phyloP scores from a whole-genome alignment of 2,329 filamentous ascomycete genomes.

The Colletotrichum sp. region DNA sequence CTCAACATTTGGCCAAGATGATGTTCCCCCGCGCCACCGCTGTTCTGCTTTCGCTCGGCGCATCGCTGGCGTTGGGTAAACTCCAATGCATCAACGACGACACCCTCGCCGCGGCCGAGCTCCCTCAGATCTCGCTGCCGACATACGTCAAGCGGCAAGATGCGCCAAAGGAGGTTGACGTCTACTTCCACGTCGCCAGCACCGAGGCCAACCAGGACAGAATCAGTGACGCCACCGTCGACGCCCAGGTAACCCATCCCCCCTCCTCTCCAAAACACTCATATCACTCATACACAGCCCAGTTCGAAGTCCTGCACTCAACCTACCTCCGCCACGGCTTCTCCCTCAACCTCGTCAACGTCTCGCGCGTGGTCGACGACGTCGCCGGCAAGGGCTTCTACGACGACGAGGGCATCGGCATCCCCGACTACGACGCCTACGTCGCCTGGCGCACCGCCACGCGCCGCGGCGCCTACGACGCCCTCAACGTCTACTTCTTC shows the following conservation, averaged over 20 bases:
- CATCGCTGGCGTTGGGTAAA: not conserved
- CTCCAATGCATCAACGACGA: constrained; percentile 12
- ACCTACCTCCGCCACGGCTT: constrained; percentile 12
- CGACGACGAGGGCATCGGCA: not conserved
- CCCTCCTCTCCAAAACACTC: not conserved
- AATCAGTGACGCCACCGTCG: not conserved
- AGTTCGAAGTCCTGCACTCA: constrained; percentile 15
- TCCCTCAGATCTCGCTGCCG: not conserved
- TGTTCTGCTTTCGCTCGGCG: not conserved
- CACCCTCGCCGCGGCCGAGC: not conserved
- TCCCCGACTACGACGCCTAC: constrained; percentile 11
- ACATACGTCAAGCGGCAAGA: constrained; percentile 2
- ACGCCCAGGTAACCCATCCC: not conserved
- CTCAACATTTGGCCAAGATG: not conserved
- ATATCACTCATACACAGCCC: not conserved
- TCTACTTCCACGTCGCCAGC: constrained; percentile 58
- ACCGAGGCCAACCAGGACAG: constrained; percentile 40
- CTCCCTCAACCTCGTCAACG: constrained; percentile 9
- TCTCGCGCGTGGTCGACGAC: constrained; percentile 13
- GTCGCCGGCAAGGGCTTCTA: constrained; percentile 7
- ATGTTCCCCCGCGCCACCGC: not conserved
- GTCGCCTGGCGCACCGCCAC: constrained; percentile 31
- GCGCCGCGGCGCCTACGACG: constrained; percentile 47
- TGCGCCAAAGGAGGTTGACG: constrained; percentile 28
- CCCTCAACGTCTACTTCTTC: constrained; percentile 51